A percentile compares a stretch with the other conserved stretches of the same genome.
Conservation (phyloP, 352 stramenopile genomes). For the Globisporangium paroecandrum region DNA sequence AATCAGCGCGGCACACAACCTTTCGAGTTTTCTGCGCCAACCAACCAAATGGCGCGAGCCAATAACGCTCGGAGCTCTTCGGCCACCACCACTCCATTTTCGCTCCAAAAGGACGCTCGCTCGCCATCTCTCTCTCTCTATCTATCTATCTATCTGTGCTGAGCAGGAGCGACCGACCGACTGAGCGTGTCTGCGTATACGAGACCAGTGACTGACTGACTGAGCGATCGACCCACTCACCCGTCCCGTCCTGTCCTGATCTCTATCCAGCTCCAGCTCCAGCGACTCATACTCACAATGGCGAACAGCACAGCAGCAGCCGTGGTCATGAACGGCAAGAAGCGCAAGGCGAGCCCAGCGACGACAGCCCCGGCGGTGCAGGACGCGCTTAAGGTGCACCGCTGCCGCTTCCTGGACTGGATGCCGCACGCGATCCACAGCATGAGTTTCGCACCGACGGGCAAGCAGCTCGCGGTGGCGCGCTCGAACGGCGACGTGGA, state of each 20-base stretch:
- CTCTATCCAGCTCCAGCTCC: neutral
- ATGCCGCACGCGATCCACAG: constrained; percentile 71
- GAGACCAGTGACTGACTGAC: too few species aligned
- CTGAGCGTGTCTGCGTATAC: too few species aligned
- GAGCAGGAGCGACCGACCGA: neutral
- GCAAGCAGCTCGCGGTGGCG: constrained; percentile 67
- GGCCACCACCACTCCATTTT: constrained; percentile 6
- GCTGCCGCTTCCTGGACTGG: constrained; percentile 84
- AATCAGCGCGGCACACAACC: too few species aligned
- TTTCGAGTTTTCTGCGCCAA: constrained; percentile 11
- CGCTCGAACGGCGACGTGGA: constrained; percentile 80
- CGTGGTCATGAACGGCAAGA: constrained; percentile 30
- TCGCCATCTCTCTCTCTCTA: neutral
- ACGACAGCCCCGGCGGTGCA: neutral
- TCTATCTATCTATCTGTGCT: neutral
- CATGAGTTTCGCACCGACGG: constrained; percentile 51
- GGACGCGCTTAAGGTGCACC: constrained; percentile 58
- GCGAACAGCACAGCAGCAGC: constrained; percentile 4
- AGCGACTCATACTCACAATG: neutral
- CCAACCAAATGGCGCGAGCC: constrained; percentile 5
- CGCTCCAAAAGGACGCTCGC: neutral
- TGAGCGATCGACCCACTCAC: neutral
- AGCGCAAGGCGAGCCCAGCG: constrained; percentile 40
- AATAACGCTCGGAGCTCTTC: neutral
- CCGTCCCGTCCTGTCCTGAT: neutral